phyloP scores from a whole-genome alignment of 2,329 filamentous ascomycete species.

The Exophiala mesophila region DNA sequence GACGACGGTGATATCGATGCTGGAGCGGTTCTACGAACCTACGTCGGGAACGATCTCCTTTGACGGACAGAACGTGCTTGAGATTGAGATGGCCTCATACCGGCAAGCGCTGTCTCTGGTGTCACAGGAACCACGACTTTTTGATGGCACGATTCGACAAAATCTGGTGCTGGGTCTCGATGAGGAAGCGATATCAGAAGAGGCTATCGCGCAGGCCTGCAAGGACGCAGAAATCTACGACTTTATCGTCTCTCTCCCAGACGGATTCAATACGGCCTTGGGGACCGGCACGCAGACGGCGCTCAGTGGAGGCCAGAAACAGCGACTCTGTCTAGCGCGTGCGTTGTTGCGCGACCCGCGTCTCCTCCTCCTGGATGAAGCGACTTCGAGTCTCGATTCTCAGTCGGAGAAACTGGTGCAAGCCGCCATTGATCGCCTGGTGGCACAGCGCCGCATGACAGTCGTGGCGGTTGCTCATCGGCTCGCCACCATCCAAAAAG shows the following conservation, averaged over 20 bases:
- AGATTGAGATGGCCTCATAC: slow-evolving; percentile 30
- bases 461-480: slow-evolving; percentile 75
- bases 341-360: slow-evolving; percentile 50
- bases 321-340: slow-evolving; percentile 52
- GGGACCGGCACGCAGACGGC: slow-evolving; percentile 46
- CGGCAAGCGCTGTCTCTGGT: slow-evolving; percentile 33
- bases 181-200: slow-evolving; percentile 30
- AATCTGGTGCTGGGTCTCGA: slow-evolving; percentile 46
- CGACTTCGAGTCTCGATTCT: slow-evolving; percentile 58
- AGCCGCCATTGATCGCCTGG: slow-evolving; percentile 59
- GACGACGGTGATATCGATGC: slow-evolving; percentile 42
- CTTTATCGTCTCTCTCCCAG: slow-evolving; percentile 49
- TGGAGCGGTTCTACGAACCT: slow-evolving; percentile 46
- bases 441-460: slow-evolving; percentile 49
- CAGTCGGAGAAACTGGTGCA: slow-evolving; percentile 64
- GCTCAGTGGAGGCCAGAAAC: slow-evolving; percentile 53
- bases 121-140: slow-evolving; percentile 43
- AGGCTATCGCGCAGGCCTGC: slow-evolving; percentile 44
- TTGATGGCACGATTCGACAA: slow-evolving; percentile 43
- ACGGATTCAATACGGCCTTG: slow-evolving; percentile 47
- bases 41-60: slow-evolving; percentile 36
- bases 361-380: slow-evolving; percentile 56
- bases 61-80: slow-evolving; percentile 30
- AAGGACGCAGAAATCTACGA: slow-evolving; percentile 50
- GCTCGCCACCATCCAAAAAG: slow-evolving; percentile 71